A percentile compares a stretch with the other conserved stretches of the same genome.
Conservation (phyloP, 2,329 filamentous ascomycete species). For the Aspergillus sp. region DNA sequence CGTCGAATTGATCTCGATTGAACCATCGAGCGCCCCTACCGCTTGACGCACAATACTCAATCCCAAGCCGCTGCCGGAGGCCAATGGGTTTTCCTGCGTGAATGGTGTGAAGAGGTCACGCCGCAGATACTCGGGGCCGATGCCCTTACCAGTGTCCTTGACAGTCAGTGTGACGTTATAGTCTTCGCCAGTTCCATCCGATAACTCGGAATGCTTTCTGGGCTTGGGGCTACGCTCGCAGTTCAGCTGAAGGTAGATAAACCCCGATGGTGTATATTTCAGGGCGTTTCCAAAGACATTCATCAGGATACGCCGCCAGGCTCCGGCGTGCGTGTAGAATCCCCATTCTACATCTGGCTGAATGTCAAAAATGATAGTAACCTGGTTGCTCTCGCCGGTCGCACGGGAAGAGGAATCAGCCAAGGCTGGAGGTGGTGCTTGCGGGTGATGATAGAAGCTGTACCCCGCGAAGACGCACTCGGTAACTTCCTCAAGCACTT, state of each 20-base stretch:
- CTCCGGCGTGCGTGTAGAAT: conserved; percentile 47
- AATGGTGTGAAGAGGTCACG: conserved; percentile 55
- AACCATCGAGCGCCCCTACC: conserved; percentile 25
- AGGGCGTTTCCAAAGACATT: conserved; percentile 51
- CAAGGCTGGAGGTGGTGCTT: neutral
- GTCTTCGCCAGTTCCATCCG: neutral
- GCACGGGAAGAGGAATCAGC: conserved; percentile 1
- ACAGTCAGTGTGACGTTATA: conserved; percentile 23
- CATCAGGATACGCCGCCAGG: conserved; percentile 50
- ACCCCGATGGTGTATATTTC: conserved; percentile 48
- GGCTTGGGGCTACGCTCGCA: conserved; percentile 3
- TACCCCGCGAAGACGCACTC: conserved; percentile 21
- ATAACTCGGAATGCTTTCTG: neutral
- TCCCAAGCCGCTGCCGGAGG: conserved; percentile 60
- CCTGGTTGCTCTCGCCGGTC: neutral
- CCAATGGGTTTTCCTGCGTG: conserved; percentile 57
- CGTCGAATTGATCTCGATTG: conserved; percentile 27
- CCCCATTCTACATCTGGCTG: conserved; percentile 43
- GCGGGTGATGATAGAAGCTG: conserved; percentile 1
- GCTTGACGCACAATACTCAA: conserved; percentile 55
- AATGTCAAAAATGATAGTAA: conserved; percentile 41
- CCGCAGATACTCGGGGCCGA: conserved; percentile 22
- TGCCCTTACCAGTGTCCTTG: conserved; percentile 33
- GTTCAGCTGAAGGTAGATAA: conserved; percentile 39
- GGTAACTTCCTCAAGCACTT: conserved; percentile 17